Base-by-base conservation (phyloP, 805 yeast genomes). In the Yarrowia sp. region DNA sequence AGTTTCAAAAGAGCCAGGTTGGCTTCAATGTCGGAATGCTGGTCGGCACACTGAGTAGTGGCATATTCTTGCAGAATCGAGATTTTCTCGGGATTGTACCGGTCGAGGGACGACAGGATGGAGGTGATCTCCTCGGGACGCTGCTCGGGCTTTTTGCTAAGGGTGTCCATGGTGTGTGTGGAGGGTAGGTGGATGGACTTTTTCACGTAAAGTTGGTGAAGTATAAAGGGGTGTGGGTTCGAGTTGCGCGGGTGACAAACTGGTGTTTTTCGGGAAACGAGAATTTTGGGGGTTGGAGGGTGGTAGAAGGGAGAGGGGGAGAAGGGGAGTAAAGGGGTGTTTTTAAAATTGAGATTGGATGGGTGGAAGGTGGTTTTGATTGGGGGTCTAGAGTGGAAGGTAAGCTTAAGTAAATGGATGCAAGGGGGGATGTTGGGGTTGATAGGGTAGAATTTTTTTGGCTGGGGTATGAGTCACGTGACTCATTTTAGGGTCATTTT, bases 1-100 rank as follows among this genome's bases (percentile, higher is more conserved):
- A 81, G 74, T 65, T 81, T 81, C 67, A 81, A 72, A 22, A 81
- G 73, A 0, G 84, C 84, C 70, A 81, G 69, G 69, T 80, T 81
- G 66, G 84, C 80, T 67, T 72, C 75, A 50, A 79, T 71, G 68
- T 79, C 82, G 64, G 73, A 73, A 69, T 73, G 80, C 32, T 73
- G 74, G 18, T 72, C 71, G 14, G 69, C 65, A 68, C 80, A 78
- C 68, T 81, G 84, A 28, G 72, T 68, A 39, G 70, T 69, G 47
- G 80, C 75, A 67, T 81, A 81, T n/a, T 78, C 79, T 70, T 81
- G 82, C 22, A 81, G 73, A 36, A 76, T 79, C 62, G 77, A 75
- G 67, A 78, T 76, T 22, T 78, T 80, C 11, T 76, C 76, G 18
- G 77, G 77, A 66, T 80, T 80, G 71, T 80, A 81, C 71, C 83